These are phyloP conservation scores for Claviceps africana DNA, from an alignment of 2,329 filamentous ascomycete species.

Conservation along the genomic window DNA sequence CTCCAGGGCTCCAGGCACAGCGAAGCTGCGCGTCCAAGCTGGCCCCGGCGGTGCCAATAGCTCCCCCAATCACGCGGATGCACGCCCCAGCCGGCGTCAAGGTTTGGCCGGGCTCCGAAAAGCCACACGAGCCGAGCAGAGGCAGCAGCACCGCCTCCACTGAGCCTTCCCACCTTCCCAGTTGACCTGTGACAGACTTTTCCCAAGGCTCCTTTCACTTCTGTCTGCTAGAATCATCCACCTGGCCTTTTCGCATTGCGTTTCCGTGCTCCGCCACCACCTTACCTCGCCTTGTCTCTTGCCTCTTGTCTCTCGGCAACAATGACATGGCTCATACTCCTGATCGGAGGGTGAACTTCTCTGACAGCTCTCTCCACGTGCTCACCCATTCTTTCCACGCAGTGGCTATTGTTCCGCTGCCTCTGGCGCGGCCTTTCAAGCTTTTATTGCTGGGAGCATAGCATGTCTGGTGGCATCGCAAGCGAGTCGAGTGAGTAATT, in stretches of 20 bases:
- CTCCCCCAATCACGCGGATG: neutral
- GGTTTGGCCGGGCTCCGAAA: constrained; percentile 14
- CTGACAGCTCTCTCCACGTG: constrained; percentile 7
- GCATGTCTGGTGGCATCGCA: constrained; percentile 1
- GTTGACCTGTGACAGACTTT: too few relatives aligned
- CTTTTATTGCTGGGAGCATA: constrained; percentile 1
- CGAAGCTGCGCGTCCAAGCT: constrained; percentile 26
- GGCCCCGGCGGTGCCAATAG: constrained; percentile 5
- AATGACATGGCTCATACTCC: constrained; percentile 20
- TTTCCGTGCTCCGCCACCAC: constrained; percentile 1
- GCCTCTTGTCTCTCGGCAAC: constrained; percentile 3
- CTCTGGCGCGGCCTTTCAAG: neutral
- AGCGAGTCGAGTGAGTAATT: neutral
- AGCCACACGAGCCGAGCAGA: neutral
- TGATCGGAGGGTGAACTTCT: constrained; percentile 10
- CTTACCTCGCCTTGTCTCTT: neutral
- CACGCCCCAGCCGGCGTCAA: constrained; percentile 14
- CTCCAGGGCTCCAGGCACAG: constrained; percentile 24
- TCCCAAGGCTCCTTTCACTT: neutral
- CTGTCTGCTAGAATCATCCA: neutral
- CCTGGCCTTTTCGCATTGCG: neutral
- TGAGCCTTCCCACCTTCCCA: too few relatives aligned
- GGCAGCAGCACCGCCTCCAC: too few relatives aligned
- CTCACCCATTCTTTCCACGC: constrained; percentile 4
- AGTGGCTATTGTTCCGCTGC: neutral